These are phyloP conservation scores for Glutinoglossum americanum DNA, from an alignment of 495 filamentous ascomycete genomes.

Conservation along the genomic window DNA sequence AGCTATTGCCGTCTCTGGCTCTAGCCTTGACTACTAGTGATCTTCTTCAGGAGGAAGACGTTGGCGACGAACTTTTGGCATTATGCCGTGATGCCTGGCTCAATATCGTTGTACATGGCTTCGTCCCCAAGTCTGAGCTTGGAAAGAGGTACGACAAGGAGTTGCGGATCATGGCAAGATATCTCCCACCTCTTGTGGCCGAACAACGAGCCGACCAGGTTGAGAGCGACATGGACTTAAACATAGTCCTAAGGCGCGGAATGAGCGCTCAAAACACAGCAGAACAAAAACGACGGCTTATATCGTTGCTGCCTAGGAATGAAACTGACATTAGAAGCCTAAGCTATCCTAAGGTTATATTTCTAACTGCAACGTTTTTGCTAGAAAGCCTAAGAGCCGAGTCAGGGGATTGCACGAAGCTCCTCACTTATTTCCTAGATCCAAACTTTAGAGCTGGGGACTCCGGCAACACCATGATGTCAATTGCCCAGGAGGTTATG, in stretches of 20 bases:
- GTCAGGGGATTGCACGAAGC: conserved; percentile 68
- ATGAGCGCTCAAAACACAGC: conserved; percentile 51
- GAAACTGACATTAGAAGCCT: conserved; percentile 57
- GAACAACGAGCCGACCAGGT: conserved; percentile 68
- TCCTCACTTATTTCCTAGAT: conserved; percentile 77
- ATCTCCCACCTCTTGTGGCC: conserved; percentile 65
- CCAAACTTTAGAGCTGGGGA: conserved; percentile 58
- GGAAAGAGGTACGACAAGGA: conserved; percentile 47
- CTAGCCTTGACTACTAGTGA: conserved; percentile 42
- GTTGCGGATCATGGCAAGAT: conserved; percentile 57
- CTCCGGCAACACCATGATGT: conserved; percentile 70
- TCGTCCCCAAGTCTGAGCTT: conserved; percentile 45
- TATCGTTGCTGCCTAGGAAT: conserved; percentile 45
- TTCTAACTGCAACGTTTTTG: conserved; percentile 67
- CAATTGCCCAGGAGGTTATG: conserved; percentile 52
- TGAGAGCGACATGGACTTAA: conserved; percentile 89
- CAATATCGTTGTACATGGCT: conserved; percentile 86
- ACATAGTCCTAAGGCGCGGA: conserved; percentile 69
- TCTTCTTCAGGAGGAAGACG: conserved; percentile 20
- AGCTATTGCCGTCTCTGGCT: conserved; percentile 64
- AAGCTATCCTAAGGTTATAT: conserved; percentile 73
- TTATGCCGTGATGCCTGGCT: conserved; percentile 89
- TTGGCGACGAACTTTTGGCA: conserved; percentile 40
- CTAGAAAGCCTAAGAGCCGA: conserved; percentile 68
- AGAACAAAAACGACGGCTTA: conserved; percentile 60